A percentile compares a stretch with the other conserved stretches of the same genome.
Evolutionary conservation across 2,329 filamentous ascomycete genomes (phyloP).

Genomic region (Xylariomycetidae sp.): DNA sequence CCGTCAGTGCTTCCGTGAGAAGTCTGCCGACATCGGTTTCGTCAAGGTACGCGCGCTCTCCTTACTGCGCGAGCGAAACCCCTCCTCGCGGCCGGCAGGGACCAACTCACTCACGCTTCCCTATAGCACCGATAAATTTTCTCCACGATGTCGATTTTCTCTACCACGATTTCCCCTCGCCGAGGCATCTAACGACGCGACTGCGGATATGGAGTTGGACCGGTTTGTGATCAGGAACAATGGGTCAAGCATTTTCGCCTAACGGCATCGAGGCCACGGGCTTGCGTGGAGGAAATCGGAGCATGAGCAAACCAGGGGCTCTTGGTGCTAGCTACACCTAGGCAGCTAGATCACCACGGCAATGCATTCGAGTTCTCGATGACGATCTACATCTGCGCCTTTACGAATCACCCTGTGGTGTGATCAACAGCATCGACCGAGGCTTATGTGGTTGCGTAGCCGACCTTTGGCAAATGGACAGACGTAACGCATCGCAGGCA

Average conservation of each 20-base stretch:
- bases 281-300: too few relatives aligned
- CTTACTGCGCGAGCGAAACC: too few relatives aligned
- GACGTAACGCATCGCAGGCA: too few relatives aligned
- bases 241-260: conserved; percentile 17
- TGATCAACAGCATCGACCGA: too few relatives aligned
- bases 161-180: conserved; percentile 24
- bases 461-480: too few relatives aligned
- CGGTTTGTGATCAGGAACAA: conserved; percentile 20
- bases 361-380: conserved; percentile 22
- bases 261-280: conserved; percentile 11
- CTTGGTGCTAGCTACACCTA: too few relatives aligned
- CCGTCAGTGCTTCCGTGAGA: conserved; percentile 58
- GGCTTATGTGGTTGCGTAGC: too few relatives aligned
- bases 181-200: conserved; percentile 21
- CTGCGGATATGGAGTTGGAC: conserved; percentile 23
- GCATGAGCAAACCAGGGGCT: too few relatives aligned
- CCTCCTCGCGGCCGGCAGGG: too few relatives aligned
- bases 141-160: conserved; percentile 22
- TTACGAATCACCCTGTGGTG: too few relatives aligned
- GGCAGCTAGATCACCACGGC: conserved; percentile 20
- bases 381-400: conserved; percentile 5
- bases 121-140: conserved; percentile 1
- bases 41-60: conserved; percentile 11
- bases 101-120: too few relatives aligned
- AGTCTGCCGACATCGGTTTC: conserved; percentile 11